Evolutionary conservation across 148 eudicot genomes (phyloP).

Genomic region (Cornus kousa): DNA sequence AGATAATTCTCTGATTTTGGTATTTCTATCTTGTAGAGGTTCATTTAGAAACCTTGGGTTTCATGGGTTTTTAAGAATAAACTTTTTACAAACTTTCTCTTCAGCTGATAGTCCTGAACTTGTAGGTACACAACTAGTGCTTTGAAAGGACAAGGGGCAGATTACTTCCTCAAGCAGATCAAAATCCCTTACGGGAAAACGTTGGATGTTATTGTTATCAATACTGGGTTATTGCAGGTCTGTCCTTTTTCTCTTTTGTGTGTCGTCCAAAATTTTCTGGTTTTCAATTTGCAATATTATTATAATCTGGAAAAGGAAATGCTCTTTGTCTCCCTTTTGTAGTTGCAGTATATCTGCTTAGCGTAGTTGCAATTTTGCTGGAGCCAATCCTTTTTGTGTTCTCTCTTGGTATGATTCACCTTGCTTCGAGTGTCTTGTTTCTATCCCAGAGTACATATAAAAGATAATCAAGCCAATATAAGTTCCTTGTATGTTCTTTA

Average conservation of each 20-base stretch:
- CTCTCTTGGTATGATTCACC: not conserved
- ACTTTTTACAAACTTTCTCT: not conserved
- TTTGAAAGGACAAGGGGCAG: constrained; percentile 10
- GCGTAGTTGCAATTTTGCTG: not conserved
- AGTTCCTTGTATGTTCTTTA: no score
- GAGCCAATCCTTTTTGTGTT: not conserved
- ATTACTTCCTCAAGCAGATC: constrained; percentile 25
- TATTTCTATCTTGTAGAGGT: not conserved
- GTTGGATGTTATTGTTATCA: constrained; percentile 35
- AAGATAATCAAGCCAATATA: no score
- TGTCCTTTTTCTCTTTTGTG: not conserved
- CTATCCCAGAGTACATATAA: not conserved
- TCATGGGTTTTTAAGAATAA: not conserved
- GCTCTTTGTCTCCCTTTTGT: not conserved
- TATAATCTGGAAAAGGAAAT: not conserved
- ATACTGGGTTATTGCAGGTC: constrained; percentile 37
- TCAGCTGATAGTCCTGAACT: constrained; percentile 17
- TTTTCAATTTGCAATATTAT: not conserved
- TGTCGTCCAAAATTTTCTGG: not conserved
- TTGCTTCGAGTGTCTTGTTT: not conserved
- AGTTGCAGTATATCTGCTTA: not conserved
- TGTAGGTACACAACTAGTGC: constrained; percentile 48
- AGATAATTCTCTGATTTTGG: constrained; percentile 4
- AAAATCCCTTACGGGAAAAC: constrained; percentile 30
- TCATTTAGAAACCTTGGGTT: not conserved